These are phyloP conservation scores for Carex myosuroides DNA, from an alignment of 176 grass and related monocot species.

Conservation along the genomic window DNA sequence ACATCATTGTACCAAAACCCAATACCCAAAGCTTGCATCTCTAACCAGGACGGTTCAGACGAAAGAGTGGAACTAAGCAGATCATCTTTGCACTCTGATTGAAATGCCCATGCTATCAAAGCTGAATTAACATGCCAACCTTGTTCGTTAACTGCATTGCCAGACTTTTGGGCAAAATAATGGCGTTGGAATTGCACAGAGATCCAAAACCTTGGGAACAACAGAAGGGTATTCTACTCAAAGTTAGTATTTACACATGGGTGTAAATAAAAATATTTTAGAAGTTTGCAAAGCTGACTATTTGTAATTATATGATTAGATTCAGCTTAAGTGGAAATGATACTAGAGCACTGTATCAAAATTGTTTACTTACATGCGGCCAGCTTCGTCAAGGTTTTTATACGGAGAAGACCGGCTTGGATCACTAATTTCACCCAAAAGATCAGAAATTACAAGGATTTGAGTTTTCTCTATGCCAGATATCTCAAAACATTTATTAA, in stretches of 20 bases:
- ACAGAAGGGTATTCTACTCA: slow-evolving; percentile 28
- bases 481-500: slow-evolving; percentile 42
- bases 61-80: slow-evolving; percentile 84
- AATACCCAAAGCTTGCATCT: slow-evolving; percentile 77
- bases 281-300: background rate
- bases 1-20: slow-evolving; percentile 86
- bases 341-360: background rate
- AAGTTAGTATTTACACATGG: background rate
- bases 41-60: slow-evolving; percentile 61
- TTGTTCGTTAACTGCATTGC: slow-evolving; percentile 33
- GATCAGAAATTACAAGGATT: slow-evolving; percentile 73
- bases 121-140: slow-evolving; percentile 41
- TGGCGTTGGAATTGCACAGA: slow-evolving; percentile 62
- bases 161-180: slow-evolving; percentile 33
- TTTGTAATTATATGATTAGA: background rate
- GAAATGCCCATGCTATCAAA: slow-evolving; percentile 80
- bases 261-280: background rate
- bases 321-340: slow-evolving; percentile 4
- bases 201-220: slow-evolving; percentile 91
- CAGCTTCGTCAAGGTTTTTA: slow-evolving; percentile 84
- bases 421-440: slow-evolving; percentile 77
- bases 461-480: slow-evolving; percentile 49
- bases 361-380: slow-evolving; percentile 50
- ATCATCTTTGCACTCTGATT: slow-evolving; percentile 96
- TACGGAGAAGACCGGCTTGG: slow-evolving; percentile 57